Evolutionary conservation across 2,329 filamentous ascomycete genomes (phyloP).

Genomic region (Ophiosphaerella korrae): DNA sequence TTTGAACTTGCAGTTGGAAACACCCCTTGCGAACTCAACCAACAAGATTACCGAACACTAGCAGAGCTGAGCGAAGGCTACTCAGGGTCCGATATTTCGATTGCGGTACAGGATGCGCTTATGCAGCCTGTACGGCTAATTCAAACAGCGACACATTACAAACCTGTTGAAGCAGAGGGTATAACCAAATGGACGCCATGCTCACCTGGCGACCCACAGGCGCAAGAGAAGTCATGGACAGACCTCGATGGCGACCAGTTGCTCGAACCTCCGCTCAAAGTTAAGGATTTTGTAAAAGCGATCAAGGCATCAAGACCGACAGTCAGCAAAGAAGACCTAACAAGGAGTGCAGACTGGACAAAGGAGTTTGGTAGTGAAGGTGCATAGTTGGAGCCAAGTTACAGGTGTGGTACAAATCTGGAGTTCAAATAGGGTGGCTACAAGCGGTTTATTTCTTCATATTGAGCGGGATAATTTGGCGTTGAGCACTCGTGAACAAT

Average conservation of each 20-base stretch:
- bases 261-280: slow-evolving; percentile 80
- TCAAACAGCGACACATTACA: slow-evolving; percentile 96
- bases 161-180: slow-evolving; percentile 75
- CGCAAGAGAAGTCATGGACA: slow-evolving; percentile 92
- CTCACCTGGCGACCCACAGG: slow-evolving; percentile 85
- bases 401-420: too few species aligned
- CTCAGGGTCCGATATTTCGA: slow-evolving; percentile 93
- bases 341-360: slow-evolving; percentile 89
- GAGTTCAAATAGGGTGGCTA: too few species aligned
- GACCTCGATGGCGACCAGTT: slow-evolving; percentile 83
- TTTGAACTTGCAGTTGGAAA: slow-evolving; percentile 94
- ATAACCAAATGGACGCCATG: slow-evolving; percentile 79
- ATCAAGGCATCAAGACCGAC: slow-evolving; percentile 88
- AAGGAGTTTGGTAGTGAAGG: slow-evolving; percentile 95
- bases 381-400: slow-evolving; percentile 47
- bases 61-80: slow-evolving; percentile 88
- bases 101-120: slow-evolving; percentile 91
- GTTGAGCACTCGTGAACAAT: too few species aligned
- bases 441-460: too few species aligned
- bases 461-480: too few species aligned
- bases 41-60: slow-evolving; percentile 78
- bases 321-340: slow-evolving; percentile 84
- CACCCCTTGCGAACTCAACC: slow-evolving; percentile 82
- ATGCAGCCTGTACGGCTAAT: slow-evolving; percentile 99
- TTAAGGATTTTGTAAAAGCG: slow-evolving; percentile 93